These are phyloP conservation scores for Irpex sp. DNA, from an alignment of 1,284 basidiomycete species.

Conservation along the genomic window DNA sequence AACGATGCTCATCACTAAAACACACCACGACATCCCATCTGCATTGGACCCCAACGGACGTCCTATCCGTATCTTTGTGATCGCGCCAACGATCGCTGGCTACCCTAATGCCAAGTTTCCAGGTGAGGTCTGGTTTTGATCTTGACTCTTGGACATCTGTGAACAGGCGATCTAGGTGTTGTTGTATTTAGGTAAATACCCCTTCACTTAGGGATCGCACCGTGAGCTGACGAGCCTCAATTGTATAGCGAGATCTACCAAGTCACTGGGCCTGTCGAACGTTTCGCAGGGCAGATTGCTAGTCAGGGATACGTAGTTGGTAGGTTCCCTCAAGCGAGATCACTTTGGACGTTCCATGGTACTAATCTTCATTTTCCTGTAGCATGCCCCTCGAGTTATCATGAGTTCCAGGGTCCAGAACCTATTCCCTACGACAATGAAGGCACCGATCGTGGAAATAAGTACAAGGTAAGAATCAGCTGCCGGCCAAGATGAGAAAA, in stretches of 20 bases:
- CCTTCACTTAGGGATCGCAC: too few relatives aligned
- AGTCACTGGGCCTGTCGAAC: constrained; percentile 82
- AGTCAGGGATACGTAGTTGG: constrained; percentile 83
- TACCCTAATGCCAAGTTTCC: constrained; percentile 85
- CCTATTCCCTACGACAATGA: constrained; percentile 83
- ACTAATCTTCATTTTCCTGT: constrained; percentile 3
- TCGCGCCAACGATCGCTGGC: constrained; percentile 63
- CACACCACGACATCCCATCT: constrained; percentile 72
- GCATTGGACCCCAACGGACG: constrained; percentile 58
- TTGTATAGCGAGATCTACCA: constrained; percentile 75
- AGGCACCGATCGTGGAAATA: constrained; percentile 86
- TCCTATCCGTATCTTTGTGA: constrained; percentile 76
- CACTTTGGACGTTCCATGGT: not conserved
- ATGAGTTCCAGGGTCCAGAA: constrained; percentile 88
- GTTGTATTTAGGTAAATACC: constrained; percentile 67
- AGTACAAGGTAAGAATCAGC: constrained; percentile 65
- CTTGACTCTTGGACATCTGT: constrained; percentile 7
- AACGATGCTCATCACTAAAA: constrained; percentile 75
- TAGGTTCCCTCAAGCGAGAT: constrained; percentile 25
- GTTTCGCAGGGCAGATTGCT: constrained; percentile 90
- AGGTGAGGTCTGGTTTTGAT: constrained; percentile 34
- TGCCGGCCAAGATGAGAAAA: not conserved
- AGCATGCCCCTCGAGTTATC: constrained; percentile 83
- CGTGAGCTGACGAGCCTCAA: not conserved
- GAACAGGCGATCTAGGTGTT: constrained; percentile 46